Evolutionary conservation across 768 basidiomycete species (phyloP).

Genomic region (Kwoniella botswanensis): DNA sequence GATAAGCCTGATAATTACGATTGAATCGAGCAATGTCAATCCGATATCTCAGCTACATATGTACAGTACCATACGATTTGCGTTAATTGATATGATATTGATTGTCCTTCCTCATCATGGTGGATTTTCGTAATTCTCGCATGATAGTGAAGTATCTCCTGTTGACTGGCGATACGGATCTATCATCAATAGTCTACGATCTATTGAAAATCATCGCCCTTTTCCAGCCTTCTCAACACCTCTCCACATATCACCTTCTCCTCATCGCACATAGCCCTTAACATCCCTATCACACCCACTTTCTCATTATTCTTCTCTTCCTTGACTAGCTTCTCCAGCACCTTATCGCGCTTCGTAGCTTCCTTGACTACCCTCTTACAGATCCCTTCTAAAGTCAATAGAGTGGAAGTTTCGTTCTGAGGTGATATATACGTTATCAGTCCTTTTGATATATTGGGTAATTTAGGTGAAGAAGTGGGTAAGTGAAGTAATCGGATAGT

Average conservation of each 20-base stretch:
- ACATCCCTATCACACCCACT: slow-evolving; percentile 10
- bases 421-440: slow-evolving; percentile 47
- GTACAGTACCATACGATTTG: no score
- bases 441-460: slow-evolving; percentile 28
- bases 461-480: slow-evolving; percentile 18
- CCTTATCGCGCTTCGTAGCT: slow-evolving; percentile 9
- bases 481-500: slow-evolving; percentile 48
- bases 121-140: no score
- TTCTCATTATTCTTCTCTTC: neutral
- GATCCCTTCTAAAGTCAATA: slow-evolving; percentile 26
- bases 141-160: no score
- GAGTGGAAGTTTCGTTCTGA: slow-evolving; percentile 42
- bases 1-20: neutral
- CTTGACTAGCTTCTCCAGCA: slow-evolving; percentile 4
- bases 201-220: slow-evolving; percentile 15
- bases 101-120: no score
- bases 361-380: slow-evolving; percentile 25
- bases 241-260: slow-evolving; percentile 10
- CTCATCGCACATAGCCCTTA: slow-evolving; percentile 20
- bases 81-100: no score
- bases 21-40: no score
- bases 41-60: no score
- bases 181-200: neutral
- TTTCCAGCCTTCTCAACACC: slow-evolving; percentile 8
- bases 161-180: no score